Evolutionary conservation across 1,139 yeast species (phyloP).

Genomic region (Scheffersomyces quercinus): DNA sequence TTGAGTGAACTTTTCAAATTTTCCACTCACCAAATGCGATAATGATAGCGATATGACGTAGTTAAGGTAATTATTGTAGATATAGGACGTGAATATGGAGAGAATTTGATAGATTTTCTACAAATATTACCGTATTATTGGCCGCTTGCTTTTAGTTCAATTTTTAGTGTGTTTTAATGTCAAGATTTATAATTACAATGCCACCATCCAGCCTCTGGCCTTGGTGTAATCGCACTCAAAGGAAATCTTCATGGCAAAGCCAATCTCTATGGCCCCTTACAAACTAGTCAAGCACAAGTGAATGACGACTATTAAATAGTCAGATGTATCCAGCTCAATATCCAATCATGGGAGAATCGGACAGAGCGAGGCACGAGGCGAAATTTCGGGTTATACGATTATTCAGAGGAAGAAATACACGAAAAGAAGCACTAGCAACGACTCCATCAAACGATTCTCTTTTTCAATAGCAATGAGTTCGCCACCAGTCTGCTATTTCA

Average conservation of each 20-base stretch:
- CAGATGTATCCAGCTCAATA: slow-evolving; percentile 58
- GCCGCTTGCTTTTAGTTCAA: too few species aligned
- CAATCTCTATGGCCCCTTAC: slow-evolving; percentile 60
- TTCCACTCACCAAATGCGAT: too few species aligned
- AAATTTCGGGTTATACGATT: background rate
- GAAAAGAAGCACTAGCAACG: background rate
- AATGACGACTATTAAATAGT: slow-evolving; percentile 2
- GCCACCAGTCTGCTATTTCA: slow-evolving; percentile 8
- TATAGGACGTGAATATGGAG: too few species aligned
- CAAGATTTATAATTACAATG: slow-evolving; percentile 71
- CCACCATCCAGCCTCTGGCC: slow-evolving; percentile 53
- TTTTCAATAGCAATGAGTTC: slow-evolving; percentile 27
- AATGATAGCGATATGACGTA: too few species aligned
- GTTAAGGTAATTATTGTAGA: too few species aligned
- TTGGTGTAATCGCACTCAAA: slow-evolving; percentile 80
- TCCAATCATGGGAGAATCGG: slow-evolving; percentile 22
- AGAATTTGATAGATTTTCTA: too few species aligned
- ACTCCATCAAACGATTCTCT: slow-evolving; percentile 6
- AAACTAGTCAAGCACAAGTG: slow-evolving; percentile 3
- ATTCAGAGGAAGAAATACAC: background rate
- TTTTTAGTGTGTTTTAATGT: slow-evolving; percentile 31
- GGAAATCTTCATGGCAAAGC: slow-evolving; percentile 37
- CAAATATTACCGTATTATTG: too few species aligned
- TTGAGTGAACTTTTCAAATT: too few species aligned
- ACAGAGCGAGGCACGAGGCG: slow-evolving; percentile 79